These are phyloP conservation scores for Calonectria henricotiae DNA, from an alignment of 2,329 filamentous ascomycete species.

Conservation along the genomic window DNA sequence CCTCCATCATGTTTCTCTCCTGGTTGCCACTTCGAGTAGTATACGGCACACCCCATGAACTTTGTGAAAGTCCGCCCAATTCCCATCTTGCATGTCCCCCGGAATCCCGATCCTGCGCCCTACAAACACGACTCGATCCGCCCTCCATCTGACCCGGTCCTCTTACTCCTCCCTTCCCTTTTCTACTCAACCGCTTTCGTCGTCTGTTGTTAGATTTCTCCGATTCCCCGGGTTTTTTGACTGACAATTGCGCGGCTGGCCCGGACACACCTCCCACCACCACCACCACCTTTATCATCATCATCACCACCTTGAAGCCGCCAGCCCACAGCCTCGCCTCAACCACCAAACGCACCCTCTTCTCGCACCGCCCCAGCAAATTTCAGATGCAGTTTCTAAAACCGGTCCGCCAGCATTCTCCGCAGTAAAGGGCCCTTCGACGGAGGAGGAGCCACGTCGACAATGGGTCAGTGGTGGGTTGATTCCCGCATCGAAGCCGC, in stretches of 20 bases:
- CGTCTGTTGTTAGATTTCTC: not conserved
- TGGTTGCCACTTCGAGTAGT: slow-evolving; percentile 30
- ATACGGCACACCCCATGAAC: slow-evolving; percentile 37
- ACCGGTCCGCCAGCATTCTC: not conserved
- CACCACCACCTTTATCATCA: not conserved
- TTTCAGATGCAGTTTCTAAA: slow-evolving; percentile 32
- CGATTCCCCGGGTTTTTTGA: not conserved
- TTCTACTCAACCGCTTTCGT: not conserved
- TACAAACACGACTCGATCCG: slow-evolving; percentile 30
- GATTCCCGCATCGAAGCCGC: slow-evolving; percentile 78
- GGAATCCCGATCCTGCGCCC: slow-evolving; percentile 31
- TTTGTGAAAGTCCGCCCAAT: slow-evolving; percentile 50
- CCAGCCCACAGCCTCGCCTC: not conserved
- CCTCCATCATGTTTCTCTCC: slow-evolving; percentile 40
- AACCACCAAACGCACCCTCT: not conserved
- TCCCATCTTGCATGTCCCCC: slow-evolving; percentile 38
- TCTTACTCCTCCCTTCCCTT: not conserved
- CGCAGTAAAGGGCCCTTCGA: slow-evolving; percentile 24
- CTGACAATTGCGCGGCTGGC: slow-evolving; percentile 27
- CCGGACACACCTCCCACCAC: slow-evolving; percentile 13
- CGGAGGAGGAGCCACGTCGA: slow-evolving; percentile 40
- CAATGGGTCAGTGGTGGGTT: slow-evolving; percentile 78
- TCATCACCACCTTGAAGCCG: not conserved
- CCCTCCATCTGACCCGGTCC: slow-evolving; percentile 12
- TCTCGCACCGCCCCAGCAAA: not conserved